Evolutionary conservation across 345 rosid species (phyloP), one percentile per base, ranked within the genome.

Genomic region (Moricandia moricandioides): DNA sequence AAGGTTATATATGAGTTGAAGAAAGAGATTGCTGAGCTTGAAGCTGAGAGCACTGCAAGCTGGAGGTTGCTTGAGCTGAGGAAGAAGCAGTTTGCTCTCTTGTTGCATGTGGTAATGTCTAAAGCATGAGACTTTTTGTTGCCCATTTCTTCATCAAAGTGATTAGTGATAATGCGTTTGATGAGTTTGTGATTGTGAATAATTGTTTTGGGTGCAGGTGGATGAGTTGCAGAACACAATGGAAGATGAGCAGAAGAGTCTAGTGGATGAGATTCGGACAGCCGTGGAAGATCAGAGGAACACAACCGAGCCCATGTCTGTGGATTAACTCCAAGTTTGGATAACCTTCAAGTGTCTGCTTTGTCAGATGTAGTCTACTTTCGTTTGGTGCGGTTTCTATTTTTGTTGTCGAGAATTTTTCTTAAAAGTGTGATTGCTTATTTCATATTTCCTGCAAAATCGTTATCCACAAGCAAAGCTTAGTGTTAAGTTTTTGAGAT

Each of bases 1-100:
- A 90, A 86, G 82, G 71, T 79, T n/a, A 91, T 91, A 55, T 30
- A 76, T 1, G 93, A 92, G 31, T 73, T 94, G 45, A 97, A 90
- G 82, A 89, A 83, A 65, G 96, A 91, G 84, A 91, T 94, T 79
- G 88, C 82, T 9, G 84, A 85, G 9, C 83, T 91, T 77, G 98
- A 94, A 79, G 88, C 93, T 0, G 97, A 91, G 81, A 90, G 83
- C 73, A 85, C 89, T 29, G 91, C 96, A 7, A 85, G 89, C 75
- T 90, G 97, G 33, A 88, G 98, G 80, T 84, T 94, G 78, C 83
- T 91, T 76, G 98, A 94, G 87, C 89, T 94, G 26, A 87, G 98
- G 60, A 94, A 90, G 84, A 94, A 94, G 65, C 98, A 94, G 78
- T 91, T 94, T 83, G 88, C 91, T 39, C 86, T 94, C 4, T 63